phyloP scores from a whole-genome alignment of 2,329 filamentous ascomycete genomes.

The Lasiodiplodia citricola region DNA sequence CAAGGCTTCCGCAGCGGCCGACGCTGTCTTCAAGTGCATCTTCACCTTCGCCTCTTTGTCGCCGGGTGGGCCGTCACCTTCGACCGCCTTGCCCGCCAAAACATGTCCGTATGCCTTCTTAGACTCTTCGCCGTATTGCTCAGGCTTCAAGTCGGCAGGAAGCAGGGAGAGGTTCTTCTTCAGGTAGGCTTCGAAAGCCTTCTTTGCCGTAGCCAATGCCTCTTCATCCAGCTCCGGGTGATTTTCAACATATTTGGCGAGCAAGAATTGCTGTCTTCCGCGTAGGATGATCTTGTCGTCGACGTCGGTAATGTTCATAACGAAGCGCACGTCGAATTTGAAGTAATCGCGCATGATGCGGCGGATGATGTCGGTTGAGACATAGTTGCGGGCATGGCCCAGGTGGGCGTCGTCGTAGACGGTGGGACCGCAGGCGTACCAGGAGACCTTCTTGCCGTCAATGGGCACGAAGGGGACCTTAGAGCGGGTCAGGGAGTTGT shows the following conservation, averaged over 20 bases:
- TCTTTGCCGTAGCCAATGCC: constrained; percentile 55
- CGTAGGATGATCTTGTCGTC: constrained; percentile 65
- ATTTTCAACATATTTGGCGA: constrained; percentile 68
- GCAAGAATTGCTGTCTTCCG: constrained; percentile 78
- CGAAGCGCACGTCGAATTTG: constrained; percentile 79
- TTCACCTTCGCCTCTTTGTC: constrained; percentile 87
- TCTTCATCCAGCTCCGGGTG: constrained; percentile 52
- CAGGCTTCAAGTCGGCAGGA: constrained; percentile 49
- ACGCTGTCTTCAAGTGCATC: constrained; percentile 77
- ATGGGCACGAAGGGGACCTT: constrained; percentile 78
- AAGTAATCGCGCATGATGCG: constrained; percentile 85
- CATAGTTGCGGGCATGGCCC: constrained; percentile 87
- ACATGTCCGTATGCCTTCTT: constrained; percentile 60
- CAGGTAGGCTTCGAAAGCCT: constrained; percentile 62
- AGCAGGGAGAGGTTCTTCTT: constrained; percentile 71
- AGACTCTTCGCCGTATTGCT: constrained; percentile 54
- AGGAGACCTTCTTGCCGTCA: constrained; percentile 73
- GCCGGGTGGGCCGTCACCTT: constrained; percentile 61
- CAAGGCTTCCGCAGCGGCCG: constrained; percentile 60
- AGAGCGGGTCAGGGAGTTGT: constrained; percentile 77
- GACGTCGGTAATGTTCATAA: constrained; percentile 85
- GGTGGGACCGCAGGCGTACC: constrained; percentile 91
- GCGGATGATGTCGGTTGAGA: constrained; percentile 85
- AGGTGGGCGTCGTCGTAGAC: constrained; percentile 80
- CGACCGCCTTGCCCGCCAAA: constrained; percentile 60